A percentile compares a stretch with the other conserved stretches of the same genome.
Evolutionary conservation across 768 basidiomycete species (phyloP).

Genomic region (Pisolithus albus): DNA sequence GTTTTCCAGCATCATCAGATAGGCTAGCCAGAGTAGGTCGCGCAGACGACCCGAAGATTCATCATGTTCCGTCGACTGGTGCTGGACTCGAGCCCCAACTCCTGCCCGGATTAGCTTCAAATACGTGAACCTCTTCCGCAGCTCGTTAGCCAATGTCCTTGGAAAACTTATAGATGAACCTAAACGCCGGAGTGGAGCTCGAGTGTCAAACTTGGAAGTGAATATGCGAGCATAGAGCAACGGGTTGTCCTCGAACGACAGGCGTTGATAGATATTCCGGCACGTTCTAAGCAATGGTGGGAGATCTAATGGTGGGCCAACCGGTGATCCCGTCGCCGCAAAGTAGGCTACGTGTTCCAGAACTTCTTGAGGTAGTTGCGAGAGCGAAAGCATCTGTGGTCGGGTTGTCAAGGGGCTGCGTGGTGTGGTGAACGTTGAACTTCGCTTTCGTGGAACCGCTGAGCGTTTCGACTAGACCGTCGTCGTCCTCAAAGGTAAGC

Average conservation of each 20-base stretch:
- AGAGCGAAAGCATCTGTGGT: conserved; percentile 26
- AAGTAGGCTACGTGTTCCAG: conserved; percentile 74
- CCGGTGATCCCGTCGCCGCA: conserved; percentile 41
- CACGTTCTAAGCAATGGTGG: conserved; percentile 49
- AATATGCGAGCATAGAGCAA: conserved; percentile 72
- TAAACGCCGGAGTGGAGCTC: conserved; percentile 44
- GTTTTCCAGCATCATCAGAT: conserved; percentile 77
- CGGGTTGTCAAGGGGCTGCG: no score
- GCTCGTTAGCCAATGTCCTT: conserved; percentile 49
- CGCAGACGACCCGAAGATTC: conserved; percentile 10
- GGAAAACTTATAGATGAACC: conserved; percentile 36
- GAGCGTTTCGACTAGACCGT: no score
- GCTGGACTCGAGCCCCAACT: conserved; percentile 11
- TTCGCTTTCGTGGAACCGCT: no score
- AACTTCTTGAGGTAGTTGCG: conserved; percentile 64
- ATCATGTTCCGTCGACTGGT: conserved; percentile 14
- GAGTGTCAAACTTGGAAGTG: conserved; percentile 56
- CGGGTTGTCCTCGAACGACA: conserved; percentile 52
- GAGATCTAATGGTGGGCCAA: conserved; percentile 59
- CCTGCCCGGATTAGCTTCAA: conserved; percentile 51
- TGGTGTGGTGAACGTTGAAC: no score
- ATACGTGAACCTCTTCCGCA: conserved; percentile 51
- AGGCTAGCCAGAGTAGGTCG: conserved; percentile 59
- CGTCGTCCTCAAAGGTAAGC: no score
- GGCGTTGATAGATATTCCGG: conserved; percentile 38